phyloP scores from a whole-genome alignment of 331 rosid species.

The Acacia concinna region DNA sequence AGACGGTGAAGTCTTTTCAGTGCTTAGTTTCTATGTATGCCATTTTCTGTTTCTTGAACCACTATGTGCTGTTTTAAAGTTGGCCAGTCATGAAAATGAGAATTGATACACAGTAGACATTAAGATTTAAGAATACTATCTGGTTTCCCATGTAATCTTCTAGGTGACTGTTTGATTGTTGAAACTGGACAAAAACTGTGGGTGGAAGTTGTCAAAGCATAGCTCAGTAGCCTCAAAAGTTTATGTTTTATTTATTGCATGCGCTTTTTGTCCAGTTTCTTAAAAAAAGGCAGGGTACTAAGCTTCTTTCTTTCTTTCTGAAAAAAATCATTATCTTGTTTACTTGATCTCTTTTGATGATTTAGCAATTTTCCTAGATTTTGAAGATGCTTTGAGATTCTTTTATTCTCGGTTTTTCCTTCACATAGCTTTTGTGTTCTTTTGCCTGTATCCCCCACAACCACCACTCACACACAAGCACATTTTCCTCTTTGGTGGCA shows the following conservation, averaged over 20 bases:
- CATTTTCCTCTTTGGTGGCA: not conserved
- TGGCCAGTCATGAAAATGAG: not conserved
- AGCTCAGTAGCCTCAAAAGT: not conserved
- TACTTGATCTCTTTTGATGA: not conserved
- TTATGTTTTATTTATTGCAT: not conserved
- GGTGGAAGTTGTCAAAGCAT: conserved; percentile 2
- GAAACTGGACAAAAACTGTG: not conserved
- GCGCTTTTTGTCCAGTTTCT: not conserved
- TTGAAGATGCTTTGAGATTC: not conserved
- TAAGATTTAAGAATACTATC: not conserved
- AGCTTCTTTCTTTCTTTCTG: not conserved
- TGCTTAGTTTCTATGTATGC: not conserved
- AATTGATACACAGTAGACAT: not conserved
- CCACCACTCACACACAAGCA: not conserved
- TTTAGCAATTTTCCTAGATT: not conserved
- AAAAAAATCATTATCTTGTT: not conserved
- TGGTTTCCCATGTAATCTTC: not conserved
- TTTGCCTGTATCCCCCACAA: not conserved
- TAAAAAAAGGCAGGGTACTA: not conserved
- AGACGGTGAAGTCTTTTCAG: not conserved
- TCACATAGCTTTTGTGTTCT: not conserved
- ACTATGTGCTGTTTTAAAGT: not conserved
- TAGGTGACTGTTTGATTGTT: conserved; percentile 1
- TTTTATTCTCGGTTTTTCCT: not conserved
- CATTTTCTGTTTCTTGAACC: conserved; percentile 7